Conservation (phyloP, 1,284 basidiomycete genomes). For the Naganishia cerealis region DNA sequence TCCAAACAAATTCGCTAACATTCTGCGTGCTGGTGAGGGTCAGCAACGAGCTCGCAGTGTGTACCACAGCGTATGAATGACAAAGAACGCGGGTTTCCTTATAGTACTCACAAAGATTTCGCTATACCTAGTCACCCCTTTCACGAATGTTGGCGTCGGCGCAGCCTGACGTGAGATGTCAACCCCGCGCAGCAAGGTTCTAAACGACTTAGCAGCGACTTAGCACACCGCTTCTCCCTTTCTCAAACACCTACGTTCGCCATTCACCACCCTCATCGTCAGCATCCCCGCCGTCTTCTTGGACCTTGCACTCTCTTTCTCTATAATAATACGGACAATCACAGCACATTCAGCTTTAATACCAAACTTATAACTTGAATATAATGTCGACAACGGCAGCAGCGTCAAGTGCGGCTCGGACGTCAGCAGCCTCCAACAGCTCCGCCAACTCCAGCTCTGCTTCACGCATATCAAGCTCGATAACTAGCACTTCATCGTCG, state of each 20-base stretch:
- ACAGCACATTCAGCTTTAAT: background rate
- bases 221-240: background rate
- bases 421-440: background rate
- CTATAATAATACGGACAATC: constrained; percentile 5
- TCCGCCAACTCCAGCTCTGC: background rate
- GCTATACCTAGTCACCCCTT: background rate
- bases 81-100: background rate
- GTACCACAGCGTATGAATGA: background rate
- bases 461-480: background rate
- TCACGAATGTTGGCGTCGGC: background rate
- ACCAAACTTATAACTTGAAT: background rate
- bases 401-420: background rate
- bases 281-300: background rate
- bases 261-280: background rate
- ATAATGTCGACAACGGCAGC: background rate
- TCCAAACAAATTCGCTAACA: background rate
- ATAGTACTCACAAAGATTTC: background rate
- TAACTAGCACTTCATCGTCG: background rate
- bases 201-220: background rate
- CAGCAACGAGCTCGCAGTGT: background rate
- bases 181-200: background rate
- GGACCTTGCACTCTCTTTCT: background rate
- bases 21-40: background rate
- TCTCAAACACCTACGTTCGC: background rate
- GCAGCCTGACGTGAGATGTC: constrained; percentile 3